These are phyloP conservation scores for Miscanthus lutarioriparius DNA, from an alignment of 176 grass and related monocot genomes.

Conservation along the genomic window DNA sequence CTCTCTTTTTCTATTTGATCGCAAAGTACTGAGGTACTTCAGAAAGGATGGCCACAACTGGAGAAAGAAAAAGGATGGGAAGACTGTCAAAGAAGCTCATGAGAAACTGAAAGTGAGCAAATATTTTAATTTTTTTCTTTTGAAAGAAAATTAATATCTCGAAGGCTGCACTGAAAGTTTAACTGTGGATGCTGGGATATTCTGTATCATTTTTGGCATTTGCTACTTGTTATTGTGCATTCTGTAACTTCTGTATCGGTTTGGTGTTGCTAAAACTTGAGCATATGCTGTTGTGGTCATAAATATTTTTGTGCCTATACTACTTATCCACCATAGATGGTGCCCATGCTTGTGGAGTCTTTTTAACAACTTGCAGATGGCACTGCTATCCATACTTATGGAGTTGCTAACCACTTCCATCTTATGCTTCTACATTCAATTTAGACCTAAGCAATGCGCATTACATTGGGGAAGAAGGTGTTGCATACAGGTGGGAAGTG, in stretches of 20 bases:
- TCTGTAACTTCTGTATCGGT: not conserved
- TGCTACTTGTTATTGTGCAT: constrained; percentile 9
- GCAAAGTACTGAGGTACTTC: constrained; percentile 75
- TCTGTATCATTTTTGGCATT: constrained; percentile 6
- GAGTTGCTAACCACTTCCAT: not conserved
- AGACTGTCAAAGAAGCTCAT: constrained; percentile 78
- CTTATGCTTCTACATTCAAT: not conserved
- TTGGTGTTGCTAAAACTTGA: constrained; percentile 7
- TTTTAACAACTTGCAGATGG: not conserved
- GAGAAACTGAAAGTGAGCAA: constrained; percentile 77
- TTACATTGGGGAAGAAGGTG: not conserved
- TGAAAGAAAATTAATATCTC: not conserved
- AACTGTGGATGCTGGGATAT: not conserved
- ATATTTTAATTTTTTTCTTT: not conserved
- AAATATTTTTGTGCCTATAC: not conserved
- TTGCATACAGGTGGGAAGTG: not conserved
- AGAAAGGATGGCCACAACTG: constrained; percentile 78
- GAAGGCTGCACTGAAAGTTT: not conserved
- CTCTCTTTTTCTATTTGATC: constrained; percentile 73
- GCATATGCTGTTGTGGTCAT: not conserved
- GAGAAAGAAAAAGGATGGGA: constrained; percentile 83
- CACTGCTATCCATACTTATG: not conserved
- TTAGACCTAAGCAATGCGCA: not conserved
- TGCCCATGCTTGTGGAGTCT: constrained; percentile 1
- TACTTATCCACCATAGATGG: not conserved